Conservation (phyloP, 176 grass and related monocot genomes). For the Oryza longistaminata region DNA sequence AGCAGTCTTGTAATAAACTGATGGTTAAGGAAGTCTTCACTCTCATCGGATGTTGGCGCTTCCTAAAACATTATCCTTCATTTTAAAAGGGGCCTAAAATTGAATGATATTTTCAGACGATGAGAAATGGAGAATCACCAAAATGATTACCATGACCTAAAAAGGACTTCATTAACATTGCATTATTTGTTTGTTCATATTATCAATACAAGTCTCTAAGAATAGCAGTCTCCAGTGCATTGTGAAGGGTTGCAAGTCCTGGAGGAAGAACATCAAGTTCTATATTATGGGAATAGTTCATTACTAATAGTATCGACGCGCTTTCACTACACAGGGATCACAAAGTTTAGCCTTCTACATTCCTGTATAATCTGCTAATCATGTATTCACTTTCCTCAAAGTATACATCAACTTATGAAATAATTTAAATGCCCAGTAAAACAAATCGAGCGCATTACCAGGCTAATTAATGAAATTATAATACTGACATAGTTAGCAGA, state of each 20-base stretch:
- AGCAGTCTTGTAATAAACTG: neutral
- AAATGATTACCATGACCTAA: neutral
- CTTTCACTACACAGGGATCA: neutral
- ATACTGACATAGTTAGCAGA: neutral
- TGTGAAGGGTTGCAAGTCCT: neutral
- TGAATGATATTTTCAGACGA: neutral
- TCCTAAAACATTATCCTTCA: neutral
- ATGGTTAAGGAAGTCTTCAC: neutral
- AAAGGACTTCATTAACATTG: neutral
- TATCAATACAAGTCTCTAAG: neutral
- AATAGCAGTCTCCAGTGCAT: neutral
- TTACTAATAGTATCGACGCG: neutral
- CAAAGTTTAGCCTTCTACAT: neutral
- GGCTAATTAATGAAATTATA: neutral
- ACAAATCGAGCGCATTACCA: neutral
- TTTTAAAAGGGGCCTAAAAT: neutral
- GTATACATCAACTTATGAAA: neutral
- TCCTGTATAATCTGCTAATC: neutral
- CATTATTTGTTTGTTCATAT: constrained; percentile 19
- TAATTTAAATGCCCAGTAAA: neutral
- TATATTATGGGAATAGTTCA: neutral
- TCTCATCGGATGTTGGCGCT: neutral
- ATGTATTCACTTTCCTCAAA: neutral
- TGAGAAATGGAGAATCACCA: neutral
- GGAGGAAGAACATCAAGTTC: neutral